Evolutionary conservation across 768 basidiomycete genomes (phyloP), one percentile per base, ranked within the genome.

Genomic region (Boletellus sp.): DNA sequence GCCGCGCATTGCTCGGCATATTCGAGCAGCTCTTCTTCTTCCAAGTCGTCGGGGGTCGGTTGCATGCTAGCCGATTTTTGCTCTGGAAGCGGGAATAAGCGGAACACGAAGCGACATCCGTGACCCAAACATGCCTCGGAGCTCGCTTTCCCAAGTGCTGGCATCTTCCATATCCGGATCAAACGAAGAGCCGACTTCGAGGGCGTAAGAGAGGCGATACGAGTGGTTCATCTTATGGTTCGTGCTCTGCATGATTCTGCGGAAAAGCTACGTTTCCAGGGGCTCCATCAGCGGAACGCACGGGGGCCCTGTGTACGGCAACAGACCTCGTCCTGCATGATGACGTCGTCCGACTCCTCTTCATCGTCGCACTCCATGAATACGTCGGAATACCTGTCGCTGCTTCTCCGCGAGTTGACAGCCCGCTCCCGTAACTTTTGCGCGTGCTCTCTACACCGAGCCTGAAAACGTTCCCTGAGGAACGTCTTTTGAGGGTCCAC

Each of bases 151-250:
- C 85, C 84, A 87, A n/a, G 64, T 59, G 19, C 57, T 68, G 4
- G 78, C 63, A 49, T 87, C 84, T 31, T 89, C 84, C 59, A 87
- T 67, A 61, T 81, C 80, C 5, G 87, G 87, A 61, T 89, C 87
- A 50, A 87, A 79, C 1, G 87, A 88, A 15, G 85, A 86, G 6
- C 87, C 87, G 3, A 89, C 85, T 50, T 87, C 85, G 16, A 70
- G 61, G 23, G 78, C 75, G 52, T 84, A 89, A 2, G 85, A 87
- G 3, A 85, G 61, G 9, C 78, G 75, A 56, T 83, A 87, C 2
- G 73, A 64, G 59, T 87, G 78, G 3, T 62, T 70, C 16, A 69
- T 63, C 57, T 76, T 81, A 11, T 74, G 70, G 28, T 72, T 74
- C 12, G 78, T 68, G 59, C 78, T 80, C 7, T 73, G 70, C 65